Conservation (phyloP, 139 green algal species). For the Desmodesmus armatus region DNA sequence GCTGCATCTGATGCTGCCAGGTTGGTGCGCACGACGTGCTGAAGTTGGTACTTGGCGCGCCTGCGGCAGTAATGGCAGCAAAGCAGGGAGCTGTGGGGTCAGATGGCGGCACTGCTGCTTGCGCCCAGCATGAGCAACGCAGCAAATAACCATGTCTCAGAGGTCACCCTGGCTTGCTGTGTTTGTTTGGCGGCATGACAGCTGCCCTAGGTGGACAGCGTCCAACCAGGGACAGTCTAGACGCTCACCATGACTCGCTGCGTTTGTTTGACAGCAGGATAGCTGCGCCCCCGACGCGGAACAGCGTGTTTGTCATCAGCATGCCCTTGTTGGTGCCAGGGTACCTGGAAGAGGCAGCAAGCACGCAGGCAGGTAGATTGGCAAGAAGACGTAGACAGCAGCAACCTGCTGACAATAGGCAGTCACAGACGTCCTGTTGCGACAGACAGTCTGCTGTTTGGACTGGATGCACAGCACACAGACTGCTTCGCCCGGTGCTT, state of each 20-base stretch:
- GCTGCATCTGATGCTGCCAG: slow-evolving; percentile 89
- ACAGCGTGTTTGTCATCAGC: slow-evolving; percentile 98
- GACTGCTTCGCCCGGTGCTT: too few relatives aligned
- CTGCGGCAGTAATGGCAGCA: slow-evolving; percentile 5
- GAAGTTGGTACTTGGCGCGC: slow-evolving; percentile 70
- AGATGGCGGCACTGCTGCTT: too few relatives aligned
- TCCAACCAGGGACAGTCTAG: too few relatives aligned
- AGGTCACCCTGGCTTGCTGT: slow-evolving; percentile 66
- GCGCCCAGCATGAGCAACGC: not conserved
- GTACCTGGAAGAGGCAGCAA: slow-evolving; percentile 80
- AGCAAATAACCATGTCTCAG: too few relatives aligned
- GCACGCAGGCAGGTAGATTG: not conserved
- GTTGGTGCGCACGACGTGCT: slow-evolving; percentile 88
- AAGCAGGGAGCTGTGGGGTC: not conserved
- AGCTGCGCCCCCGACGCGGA: slow-evolving; percentile 92
- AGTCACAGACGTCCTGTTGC: not conserved
- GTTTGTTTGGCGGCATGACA: slow-evolving; percentile 91
- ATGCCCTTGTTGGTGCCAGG: slow-evolving; percentile 92
- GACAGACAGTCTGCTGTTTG: too few relatives aligned
- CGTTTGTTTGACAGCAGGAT: slow-evolving; percentile 92
- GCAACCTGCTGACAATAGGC: too few relatives aligned
- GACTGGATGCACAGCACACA: too few relatives aligned
- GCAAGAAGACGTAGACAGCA: not conserved
- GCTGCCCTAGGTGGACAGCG: too few relatives aligned
- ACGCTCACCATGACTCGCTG: slow-evolving; percentile 67